A percentile compares a stretch with the other conserved stretches of the same genome.
Conservation (phyloP, 208 protist genomes). For the Leishmania lainsoni region DNA sequence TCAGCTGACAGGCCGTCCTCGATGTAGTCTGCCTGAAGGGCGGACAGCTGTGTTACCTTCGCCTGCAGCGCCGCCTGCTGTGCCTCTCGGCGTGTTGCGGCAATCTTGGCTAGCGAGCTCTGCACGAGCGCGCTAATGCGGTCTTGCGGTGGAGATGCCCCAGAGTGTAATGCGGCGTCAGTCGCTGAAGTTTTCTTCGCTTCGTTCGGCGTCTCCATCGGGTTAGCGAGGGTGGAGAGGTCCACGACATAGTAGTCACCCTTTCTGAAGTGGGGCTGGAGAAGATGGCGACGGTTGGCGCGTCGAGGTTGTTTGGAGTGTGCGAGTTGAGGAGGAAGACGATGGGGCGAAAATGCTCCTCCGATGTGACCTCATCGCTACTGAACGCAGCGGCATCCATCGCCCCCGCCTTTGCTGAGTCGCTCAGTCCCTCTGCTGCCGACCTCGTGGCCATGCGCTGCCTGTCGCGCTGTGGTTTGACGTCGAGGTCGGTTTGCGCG, state of each 20-base stretch:
- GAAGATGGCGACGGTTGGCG: slow-evolving; percentile 18
- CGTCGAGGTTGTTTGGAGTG: slow-evolving; percentile 27
- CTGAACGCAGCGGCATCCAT: neutral
- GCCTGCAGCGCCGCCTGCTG: slow-evolving; percentile 35
- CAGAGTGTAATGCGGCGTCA: neutral
- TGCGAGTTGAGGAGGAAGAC: slow-evolving; percentile 27
- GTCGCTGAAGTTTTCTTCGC: slow-evolving; percentile 1
- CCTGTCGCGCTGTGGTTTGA: neutral
- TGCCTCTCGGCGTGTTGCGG: slow-evolving; percentile 40
- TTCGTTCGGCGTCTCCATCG: slow-evolving; percentile 8
- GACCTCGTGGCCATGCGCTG: neutral
- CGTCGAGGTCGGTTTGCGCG: neutral
- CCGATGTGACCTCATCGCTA: neutral
- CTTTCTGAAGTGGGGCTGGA: slow-evolving; percentile 23
- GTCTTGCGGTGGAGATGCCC: neutral
- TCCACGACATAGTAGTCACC: slow-evolving; percentile 30
- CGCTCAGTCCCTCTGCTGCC: neutral
- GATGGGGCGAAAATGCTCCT: slow-evolving; percentile 17
- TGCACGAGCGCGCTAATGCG: slow-evolving; percentile 11
- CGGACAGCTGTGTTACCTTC: slow-evolving; percentile 28
- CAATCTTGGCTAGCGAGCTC: slow-evolving; percentile 59
- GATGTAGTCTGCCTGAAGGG: slow-evolving; percentile 54
- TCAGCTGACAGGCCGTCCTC: slow-evolving; percentile 72
- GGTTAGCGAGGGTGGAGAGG: slow-evolving; percentile 1
- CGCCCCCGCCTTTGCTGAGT: neutral